phyloP scores from a whole-genome alignment of 148 eudicot species.

The Rhododendron ovatum region DNA sequence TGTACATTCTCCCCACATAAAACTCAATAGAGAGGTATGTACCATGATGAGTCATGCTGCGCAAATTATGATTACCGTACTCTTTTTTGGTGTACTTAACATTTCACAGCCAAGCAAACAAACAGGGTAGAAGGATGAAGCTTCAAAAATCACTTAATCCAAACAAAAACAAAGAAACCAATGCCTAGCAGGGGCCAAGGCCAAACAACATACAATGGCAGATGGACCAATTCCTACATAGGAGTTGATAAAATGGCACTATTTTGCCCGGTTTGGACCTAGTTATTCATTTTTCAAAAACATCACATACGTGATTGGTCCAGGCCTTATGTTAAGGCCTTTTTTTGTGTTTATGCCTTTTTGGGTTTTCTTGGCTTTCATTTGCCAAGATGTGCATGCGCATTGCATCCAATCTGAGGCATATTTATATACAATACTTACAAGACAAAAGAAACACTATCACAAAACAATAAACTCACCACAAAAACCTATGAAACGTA shows the following conservation, averaged over 20 bases:
- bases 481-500: slow-evolving; percentile 14
- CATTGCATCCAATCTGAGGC: not conserved
- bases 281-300: not conserved
- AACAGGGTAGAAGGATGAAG: not conserved
- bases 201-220: not conserved
- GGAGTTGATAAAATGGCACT: not conserved
- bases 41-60: not conserved
- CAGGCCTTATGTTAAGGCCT: not conserved
- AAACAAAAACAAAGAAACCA: not conserved
- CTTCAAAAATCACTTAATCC: not conserved
- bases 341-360: not conserved
- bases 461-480: not conserved
- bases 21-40: not conserved
- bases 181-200: not conserved
- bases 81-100: not conserved
- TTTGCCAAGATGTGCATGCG: not conserved
- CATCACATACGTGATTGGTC: not conserved
- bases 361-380: not conserved
- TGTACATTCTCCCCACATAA: slow-evolving; percentile 59
- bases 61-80: not conserved
- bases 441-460: not conserved
- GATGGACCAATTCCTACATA: not conserved
- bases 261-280: not conserved
- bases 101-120: not conserved
- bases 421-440: not conserved